phyloP scores from a whole-genome alignment of 257 asterid species.

The Vinca minor region DNA sequence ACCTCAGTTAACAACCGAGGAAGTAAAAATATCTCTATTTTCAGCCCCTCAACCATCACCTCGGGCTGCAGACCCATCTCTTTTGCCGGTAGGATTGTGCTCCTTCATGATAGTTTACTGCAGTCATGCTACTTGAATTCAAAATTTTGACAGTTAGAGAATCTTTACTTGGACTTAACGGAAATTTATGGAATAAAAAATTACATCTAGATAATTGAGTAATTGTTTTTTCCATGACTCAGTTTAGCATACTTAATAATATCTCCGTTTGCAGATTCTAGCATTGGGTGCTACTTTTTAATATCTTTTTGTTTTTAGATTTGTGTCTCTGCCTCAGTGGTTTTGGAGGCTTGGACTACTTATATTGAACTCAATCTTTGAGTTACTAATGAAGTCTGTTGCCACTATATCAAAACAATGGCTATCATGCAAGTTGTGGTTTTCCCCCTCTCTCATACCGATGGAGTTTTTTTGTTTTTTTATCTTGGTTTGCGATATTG shows the following conservation, averaged over 20 bases:
- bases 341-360: not conserved
- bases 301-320: not conserved
- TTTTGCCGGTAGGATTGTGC: slow-evolving; percentile 9
- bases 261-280: not conserved
- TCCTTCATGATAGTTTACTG: slow-evolving; percentile 1
- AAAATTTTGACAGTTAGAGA: not conserved
- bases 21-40: slow-evolving; percentile 4
- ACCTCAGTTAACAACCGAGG: slow-evolving; percentile 4
- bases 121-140: not conserved
- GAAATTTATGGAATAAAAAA: not conserved
- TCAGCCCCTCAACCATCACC: slow-evolving; percentile 5
- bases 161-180: not conserved
- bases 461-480: not conserved
- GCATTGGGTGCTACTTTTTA: not conserved
- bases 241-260: not conserved
- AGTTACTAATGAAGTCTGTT: not conserved
- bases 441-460: not conserved
- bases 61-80: slow-evolving; percentile 9
- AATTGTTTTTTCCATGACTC: not conserved
- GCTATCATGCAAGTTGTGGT: not conserved
- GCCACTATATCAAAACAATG: not conserved
- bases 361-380: not conserved
- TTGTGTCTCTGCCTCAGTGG: not conserved
- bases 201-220: no score
- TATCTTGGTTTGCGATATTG: not conserved